phyloP scores from a whole-genome alignment of 352 stramenopile genomes.

The Thalassiosira pacifica region DNA sequence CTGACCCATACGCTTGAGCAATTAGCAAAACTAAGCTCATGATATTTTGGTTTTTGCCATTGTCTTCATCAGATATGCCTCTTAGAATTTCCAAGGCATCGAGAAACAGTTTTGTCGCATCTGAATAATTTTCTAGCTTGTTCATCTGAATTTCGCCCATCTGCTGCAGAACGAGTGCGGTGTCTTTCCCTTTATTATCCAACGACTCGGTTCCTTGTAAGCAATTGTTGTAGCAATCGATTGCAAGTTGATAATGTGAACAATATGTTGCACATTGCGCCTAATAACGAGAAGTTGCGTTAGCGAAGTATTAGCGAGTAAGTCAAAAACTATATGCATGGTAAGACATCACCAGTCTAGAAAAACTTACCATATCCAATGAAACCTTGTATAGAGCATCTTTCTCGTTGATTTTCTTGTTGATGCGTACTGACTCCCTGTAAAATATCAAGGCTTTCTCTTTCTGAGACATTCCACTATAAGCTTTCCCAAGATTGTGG shows the following conservation, averaged over 20 bases:
- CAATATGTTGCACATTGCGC: constrained; percentile 53
- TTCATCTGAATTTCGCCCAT: constrained; percentile 69
- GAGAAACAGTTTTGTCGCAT: constrained; percentile 60
- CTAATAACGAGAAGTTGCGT: constrained; percentile 16
- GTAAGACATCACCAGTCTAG: not conserved
- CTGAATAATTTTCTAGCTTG: constrained; percentile 56
- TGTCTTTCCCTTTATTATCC: constrained; percentile 43
- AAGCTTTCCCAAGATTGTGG: constrained; percentile 62
- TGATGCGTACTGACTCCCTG: constrained; percentile 61
- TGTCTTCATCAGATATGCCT: constrained; percentile 41
- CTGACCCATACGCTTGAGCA: constrained; percentile 51
- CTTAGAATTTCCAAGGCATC: constrained; percentile 65
- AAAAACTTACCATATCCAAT: constrained; percentile 56
- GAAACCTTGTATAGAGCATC: constrained; percentile 57
- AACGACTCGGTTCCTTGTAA: constrained; percentile 44
- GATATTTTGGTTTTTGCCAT: constrained; percentile 53
- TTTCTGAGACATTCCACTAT: constrained; percentile 53
- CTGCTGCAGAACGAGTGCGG: constrained; percentile 45
- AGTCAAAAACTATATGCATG: not conserved
- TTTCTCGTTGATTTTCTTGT: constrained; percentile 55
- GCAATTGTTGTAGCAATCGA: constrained; percentile 69
- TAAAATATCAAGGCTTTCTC: constrained; percentile 74
- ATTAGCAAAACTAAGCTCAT: constrained; percentile 56
- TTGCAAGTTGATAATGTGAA: constrained; percentile 60
- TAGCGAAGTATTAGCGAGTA: constrained; percentile 7